phyloP scores from a whole-genome alignment of 1,139 yeast species.

The Zygotorulaspora mrakii region DNA sequence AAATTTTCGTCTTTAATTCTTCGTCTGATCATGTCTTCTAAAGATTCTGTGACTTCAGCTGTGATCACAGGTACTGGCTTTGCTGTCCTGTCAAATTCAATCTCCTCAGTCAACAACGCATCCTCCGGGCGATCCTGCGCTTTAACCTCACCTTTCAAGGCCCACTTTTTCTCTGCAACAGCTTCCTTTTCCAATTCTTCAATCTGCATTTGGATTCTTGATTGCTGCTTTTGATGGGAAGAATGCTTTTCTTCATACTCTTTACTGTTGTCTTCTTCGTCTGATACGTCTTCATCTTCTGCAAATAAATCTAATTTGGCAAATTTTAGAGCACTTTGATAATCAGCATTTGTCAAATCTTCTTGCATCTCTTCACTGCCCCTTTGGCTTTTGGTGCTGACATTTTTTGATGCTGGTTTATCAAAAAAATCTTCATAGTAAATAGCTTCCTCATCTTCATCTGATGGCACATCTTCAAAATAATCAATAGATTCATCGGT shows the following conservation, averaged over 20 bases:
- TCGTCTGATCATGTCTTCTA: slow-evolving; percentile 84
- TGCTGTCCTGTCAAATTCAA: slow-evolving; percentile 70
- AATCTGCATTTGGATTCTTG: slow-evolving; percentile 70
- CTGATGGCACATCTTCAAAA: slow-evolving; percentile 57
- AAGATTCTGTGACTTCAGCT: slow-evolving; percentile 74
- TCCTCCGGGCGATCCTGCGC: slow-evolving; percentile 81
- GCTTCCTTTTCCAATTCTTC: slow-evolving; percentile 77
- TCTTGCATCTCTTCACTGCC: slow-evolving; percentile 38
- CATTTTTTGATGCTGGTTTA: slow-evolving; percentile 39
- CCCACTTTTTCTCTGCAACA: slow-evolving; percentile 89
- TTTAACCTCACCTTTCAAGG: slow-evolving; percentile 86
- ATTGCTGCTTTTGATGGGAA: slow-evolving; percentile 80
- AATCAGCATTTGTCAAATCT: slow-evolving; percentile 45
- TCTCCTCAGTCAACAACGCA: slow-evolving; percentile 64
- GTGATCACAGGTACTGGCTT: slow-evolving; percentile 93
- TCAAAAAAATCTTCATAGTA: slow-evolving; percentile 76
- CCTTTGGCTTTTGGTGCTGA: slow-evolving; percentile 14
- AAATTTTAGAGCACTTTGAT: slow-evolving; percentile 53
- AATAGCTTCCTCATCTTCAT: slow-evolving; percentile 64
- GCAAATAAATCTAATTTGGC: slow-evolving; percentile 64
- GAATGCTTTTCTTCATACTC: slow-evolving; percentile 51
- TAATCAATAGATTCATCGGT: slow-evolving; percentile 59
- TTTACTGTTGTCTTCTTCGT: slow-evolving; percentile 42
- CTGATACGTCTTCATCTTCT: slow-evolving; percentile 39
- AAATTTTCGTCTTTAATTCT: slow-evolving; percentile 73